Evolutionary conservation across 129 eudicot species (phyloP), one percentile per base, ranked within the genome.

Genomic region (Chrysanthemum seticuspe): DNA sequence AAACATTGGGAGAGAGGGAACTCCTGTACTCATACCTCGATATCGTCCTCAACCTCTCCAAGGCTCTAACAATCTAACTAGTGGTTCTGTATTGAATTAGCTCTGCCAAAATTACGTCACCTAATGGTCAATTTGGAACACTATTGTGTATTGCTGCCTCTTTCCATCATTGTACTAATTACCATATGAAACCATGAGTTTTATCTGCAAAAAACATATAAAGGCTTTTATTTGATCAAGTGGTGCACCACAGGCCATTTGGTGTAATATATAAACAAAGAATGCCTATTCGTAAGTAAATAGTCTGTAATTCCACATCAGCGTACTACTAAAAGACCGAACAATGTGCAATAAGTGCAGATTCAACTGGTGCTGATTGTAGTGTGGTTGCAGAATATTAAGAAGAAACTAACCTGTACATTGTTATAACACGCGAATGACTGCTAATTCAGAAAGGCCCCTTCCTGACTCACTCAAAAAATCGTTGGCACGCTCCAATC

Each of bases 361-460:
- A 23, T 14, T 68, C 47, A 49, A 25, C 13, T 23, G 23, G 73
- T 25, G 44, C 48, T 23, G 45, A 13, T 12, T 50, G 72, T 48
- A 48, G 44, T 63, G 13, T 70, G 45, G 6, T 12, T 16, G 53
- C 54, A 27, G 59, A 45, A 62, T 19, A 53, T 21, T 54, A 40
- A 78, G 45, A 44, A 45, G 27, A 72, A 67, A 57, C 85, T 67
- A 36, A 91, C 92, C 97, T 84, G 83, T 78, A 80, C 81, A 77
- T 47, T n/a, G 80, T 61, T 81, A 57, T 65, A 74, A 69, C 77
- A 72, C 67, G 83, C 70, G 58, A 60, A 84, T 73, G 79, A 62
- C 57, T 48, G 58, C 60, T 47, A 62, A 31, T 14, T 62, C 23
- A 14, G 49, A 34, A 70, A 5, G 53, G 27, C 67, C 51, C 56